Evolutionary conservation across 805 yeast species (phyloP).

Genomic region (Candida argentea): DNA sequence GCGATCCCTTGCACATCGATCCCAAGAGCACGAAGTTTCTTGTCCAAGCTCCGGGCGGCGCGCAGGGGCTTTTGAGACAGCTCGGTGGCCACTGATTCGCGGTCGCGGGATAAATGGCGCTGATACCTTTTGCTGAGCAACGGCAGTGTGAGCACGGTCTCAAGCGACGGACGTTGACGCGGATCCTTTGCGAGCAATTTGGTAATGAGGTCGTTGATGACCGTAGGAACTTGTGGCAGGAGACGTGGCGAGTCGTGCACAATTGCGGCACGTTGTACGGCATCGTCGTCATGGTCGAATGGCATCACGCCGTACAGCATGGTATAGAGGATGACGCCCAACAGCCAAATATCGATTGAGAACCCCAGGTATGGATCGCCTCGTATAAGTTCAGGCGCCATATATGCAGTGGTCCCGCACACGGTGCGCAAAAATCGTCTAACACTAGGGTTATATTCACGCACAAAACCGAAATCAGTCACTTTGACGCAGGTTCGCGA

Average conservation of each 20-base stretch:
- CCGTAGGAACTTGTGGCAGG: constrained; percentile 35
- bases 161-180: constrained; percentile 40
- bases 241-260: constrained; percentile 56
- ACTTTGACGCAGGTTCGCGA: too few species aligned
- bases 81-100: too few species aligned
- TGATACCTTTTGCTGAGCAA: constrained; percentile 25
- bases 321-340: constrained; percentile 83
- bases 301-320: constrained; percentile 84
- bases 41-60: constrained; percentile 52
- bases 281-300: constrained; percentile 75
- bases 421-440: constrained; percentile 61
- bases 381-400: constrained; percentile 87
- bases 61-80: too few species aligned
- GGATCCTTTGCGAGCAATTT: constrained; percentile 60
- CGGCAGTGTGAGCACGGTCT: constrained; percentile 26
- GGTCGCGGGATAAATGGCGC: too few species aligned
- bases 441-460: constrained; percentile 45
- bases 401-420: constrained; percentile 91
- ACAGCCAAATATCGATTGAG: constrained; percentile 82
- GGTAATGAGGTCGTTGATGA: constrained; percentile 41
- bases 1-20: constrained; percentile 53
- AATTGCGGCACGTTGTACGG: constrained; percentile 49
- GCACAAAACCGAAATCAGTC: constrained; percentile 90
- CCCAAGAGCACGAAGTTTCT: constrained; percentile 49
- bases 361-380: constrained; percentile 68